Conservation (phyloP, 371 early-diverging fungal species). For the Mortierella sp. region DNA sequence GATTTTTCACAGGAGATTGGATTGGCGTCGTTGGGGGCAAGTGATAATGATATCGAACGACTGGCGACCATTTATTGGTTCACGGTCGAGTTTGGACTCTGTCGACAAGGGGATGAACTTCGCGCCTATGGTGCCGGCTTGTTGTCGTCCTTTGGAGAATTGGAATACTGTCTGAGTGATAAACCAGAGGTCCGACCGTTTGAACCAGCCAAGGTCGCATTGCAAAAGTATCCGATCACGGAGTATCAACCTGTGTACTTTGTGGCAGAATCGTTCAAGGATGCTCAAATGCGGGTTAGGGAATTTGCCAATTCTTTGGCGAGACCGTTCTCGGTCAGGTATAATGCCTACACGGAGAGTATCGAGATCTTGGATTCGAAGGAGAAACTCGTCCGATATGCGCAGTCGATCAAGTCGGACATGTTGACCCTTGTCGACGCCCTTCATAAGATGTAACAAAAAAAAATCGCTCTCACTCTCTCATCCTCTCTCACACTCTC, state of each 20-base stretch:
- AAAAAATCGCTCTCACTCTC: no score
- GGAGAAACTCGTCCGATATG: constrained; percentile 83
- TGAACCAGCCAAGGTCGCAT: constrained; percentile 84
- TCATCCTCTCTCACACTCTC: no score
- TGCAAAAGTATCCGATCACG: constrained; percentile 92
- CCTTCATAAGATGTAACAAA: constrained; percentile 60
- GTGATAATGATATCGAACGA: constrained; percentile 89
- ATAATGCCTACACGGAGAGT: constrained; percentile 90
- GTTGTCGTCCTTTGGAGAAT: constrained; percentile 94
- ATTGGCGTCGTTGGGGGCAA: constrained; percentile 92
- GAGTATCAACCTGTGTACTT: constrained; percentile 96
- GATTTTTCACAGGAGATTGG: constrained; percentile 97
- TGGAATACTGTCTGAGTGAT: constrained; percentile 85
- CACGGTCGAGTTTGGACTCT: constrained; percentile 95
- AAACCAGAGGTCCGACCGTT: constrained; percentile 88
- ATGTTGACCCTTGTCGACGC: constrained; percentile 78
- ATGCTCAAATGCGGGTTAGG: constrained; percentile 90
- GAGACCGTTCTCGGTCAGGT: constrained; percentile 92
- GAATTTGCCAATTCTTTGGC: constrained; percentile 83
- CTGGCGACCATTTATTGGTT: constrained; percentile 95
- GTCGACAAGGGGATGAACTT: constrained; percentile 81
- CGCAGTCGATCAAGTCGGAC: constrained; percentile 79
- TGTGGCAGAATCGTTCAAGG: constrained; percentile 94
- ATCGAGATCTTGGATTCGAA: constrained; percentile 90
- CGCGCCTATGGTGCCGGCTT: constrained; percentile 96